Evolutionary conservation across 2,329 filamentous ascomycete genomes (phyloP), one percentile per base, ranked within the genome.

Genomic region (Parascedosporium putredinis): DNA sequence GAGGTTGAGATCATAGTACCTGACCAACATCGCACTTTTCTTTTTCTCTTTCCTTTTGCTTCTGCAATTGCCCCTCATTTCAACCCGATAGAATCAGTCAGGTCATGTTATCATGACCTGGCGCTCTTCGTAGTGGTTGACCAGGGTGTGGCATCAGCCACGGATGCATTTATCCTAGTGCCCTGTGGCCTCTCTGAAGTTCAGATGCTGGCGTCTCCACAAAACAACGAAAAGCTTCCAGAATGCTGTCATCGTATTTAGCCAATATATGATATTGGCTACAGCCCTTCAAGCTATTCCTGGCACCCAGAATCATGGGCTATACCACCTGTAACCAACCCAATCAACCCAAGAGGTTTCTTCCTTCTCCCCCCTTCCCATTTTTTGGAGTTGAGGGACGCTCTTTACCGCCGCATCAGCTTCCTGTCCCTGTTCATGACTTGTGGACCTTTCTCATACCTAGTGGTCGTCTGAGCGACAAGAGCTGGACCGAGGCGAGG

Each of bases 171-270:
- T 23, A n/a, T 42, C 16, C 38, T 42, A 42, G 38, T 42, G 38
- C 20, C 38, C 20, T 22, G 7, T 16, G 16, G 38, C 24, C 24
- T 31, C 33, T 36, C 33, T 36, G n/a, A 45, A 29, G 24, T 20
- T 34, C n/a, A 43, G n/a, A 49, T 29, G 47, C 29, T 24, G 16
- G 36, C 22, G 31, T 36, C 27, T 18, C 33, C 33, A 36, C n/a
- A 36, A 36, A 16, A 18, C 9, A 44, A 31, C 7, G 12, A 49
- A 42, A 44, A 49, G 47, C 47, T 49, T 49, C 38, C 47, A 44
- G 47, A 45, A 50, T 20, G 20, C 47, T 50, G 47, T 31, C 38
- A 18, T 10, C 25, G 38, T 18, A 50, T 50, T 50, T 45, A 50
- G 47, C 25, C 47, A 45, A 50, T 50, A 44, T 34, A 20, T 20